A percentile compares a stretch with the other conserved stretches of the same genome.
These are phyloP conservation scores for Eustoma russellianum DNA, from an alignment of 257 asterid genomes.

Conservation along the genomic window DNA sequence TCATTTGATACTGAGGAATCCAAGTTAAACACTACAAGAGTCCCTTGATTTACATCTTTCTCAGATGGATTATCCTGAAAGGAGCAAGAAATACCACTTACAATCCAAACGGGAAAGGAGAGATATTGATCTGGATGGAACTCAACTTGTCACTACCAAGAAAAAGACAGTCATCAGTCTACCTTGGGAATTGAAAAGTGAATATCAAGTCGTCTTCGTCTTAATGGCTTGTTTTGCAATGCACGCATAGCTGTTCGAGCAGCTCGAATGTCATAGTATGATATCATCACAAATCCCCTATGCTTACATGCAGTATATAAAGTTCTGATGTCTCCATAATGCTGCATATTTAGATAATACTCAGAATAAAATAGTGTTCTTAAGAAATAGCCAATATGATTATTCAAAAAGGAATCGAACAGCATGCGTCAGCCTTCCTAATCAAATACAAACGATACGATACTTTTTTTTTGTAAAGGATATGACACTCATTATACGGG, in stretches of 20 bases:
- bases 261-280: conserved; percentile 97
- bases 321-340: conserved; percentile 95
- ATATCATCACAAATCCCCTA: conserved; percentile 98
- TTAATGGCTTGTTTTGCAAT: conserved; percentile 78
- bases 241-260: conserved; percentile 90
- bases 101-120: conserved; percentile 1
- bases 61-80: conserved; percentile 94
- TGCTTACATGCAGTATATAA: conserved; percentile 95
- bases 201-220: conserved; percentile 90
- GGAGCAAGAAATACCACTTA: conserved; percentile 1
- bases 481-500: no score
- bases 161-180: conserved; percentile 4
- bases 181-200: conserved; percentile 99
- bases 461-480: no score
- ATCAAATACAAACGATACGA: no score
- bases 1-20: conserved; percentile 90
- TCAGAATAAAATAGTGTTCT: background rate
- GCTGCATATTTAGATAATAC: conserved; percentile 29
- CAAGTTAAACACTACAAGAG: conserved; percentile 89
- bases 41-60: conserved; percentile 93
- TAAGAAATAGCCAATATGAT: background rate
- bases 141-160: background rate
- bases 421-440: no score
- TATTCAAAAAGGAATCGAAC: background rate
- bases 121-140: background rate